Conservation (phyloP, 2,329 filamentous ascomycete genomes). For the Magnaporthiopsis incrustans region DNA sequence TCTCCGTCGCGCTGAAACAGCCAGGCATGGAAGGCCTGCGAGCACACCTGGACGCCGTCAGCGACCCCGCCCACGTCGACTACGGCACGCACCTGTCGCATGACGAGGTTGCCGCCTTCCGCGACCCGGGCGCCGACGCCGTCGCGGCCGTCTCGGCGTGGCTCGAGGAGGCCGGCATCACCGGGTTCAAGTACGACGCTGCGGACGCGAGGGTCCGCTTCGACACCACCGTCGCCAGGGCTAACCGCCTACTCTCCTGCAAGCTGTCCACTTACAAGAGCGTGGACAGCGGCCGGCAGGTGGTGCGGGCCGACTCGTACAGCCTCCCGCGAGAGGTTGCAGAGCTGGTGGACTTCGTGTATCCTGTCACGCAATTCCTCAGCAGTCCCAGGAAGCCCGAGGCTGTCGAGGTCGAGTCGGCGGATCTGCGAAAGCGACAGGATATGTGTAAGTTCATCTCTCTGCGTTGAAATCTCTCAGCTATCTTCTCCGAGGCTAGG, state of each 20-base stretch:
- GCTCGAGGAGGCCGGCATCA: slow-evolving; percentile 30
- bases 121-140: slow-evolving; percentile 41
- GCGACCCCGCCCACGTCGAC: slow-evolving; percentile 27
- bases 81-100: slow-evolving; percentile 57
- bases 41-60: neutral
- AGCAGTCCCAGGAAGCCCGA: slow-evolving; percentile 25
- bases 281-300: slow-evolving; percentile 27
- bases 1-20: slow-evolving; percentile 2
- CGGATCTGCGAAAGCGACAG: neutral
- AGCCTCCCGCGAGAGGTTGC: slow-evolving; percentile 50
- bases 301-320: slow-evolving; percentile 49
- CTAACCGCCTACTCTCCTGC: slow-evolving; percentile 48
- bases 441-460: no score
- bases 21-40: neutral
- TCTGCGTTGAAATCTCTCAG: no score
- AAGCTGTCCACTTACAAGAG: slow-evolving; percentile 49
- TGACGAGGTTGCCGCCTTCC: slow-evolving; percentile 45
- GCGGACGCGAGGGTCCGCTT: slow-evolving; percentile 37
- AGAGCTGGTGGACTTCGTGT: slow-evolving; percentile 50
- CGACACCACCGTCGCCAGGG: slow-evolving; percentile 38
- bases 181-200: no score
- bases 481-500: no score
- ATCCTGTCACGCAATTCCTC: slow-evolving; percentile 57
- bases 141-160: slow-evolving; percentile 43
- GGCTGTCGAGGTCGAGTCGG: slow-evolving; percentile 10